Percentiles rank a stretch among this genome's conserved stretches.
These are phyloP conservation scores for Eremomyces bilateralis DNA, from an alignment of 495 filamentous ascomycete species.

Conservation along the genomic window DNA sequence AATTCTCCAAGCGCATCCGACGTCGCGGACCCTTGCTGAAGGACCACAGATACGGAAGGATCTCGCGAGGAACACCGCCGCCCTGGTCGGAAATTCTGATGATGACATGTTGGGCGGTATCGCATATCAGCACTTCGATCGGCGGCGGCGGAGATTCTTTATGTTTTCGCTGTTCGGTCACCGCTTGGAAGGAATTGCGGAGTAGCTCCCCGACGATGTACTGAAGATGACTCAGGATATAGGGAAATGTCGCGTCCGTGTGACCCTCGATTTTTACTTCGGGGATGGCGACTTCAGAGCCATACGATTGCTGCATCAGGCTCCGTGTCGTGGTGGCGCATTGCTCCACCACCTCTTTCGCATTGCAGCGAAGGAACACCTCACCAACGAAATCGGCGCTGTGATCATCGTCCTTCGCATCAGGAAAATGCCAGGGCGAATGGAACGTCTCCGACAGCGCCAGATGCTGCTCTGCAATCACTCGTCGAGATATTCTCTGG, in stretches of 20 bases:
- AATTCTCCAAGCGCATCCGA: conserved; percentile 51
- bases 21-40: conserved; percentile 79
- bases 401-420: conserved; percentile 41
- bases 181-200: conserved; percentile 83
- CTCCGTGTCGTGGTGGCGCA: conserved; percentile 54
- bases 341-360: conserved; percentile 65
- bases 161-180: conserved; percentile 43
- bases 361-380: conserved; percentile 86
- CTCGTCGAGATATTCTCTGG: conserved; percentile 78
- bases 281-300: conserved; percentile 43
- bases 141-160: conserved; percentile 36
- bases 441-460: conserved; percentile 94
- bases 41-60: conserved; percentile 82
- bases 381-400: conserved; percentile 84
- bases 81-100: conserved; percentile 90
- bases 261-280: conserved; percentile 74
- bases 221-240: conserved; percentile 86
- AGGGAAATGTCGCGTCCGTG: conserved; percentile 76
- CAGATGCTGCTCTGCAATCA: conserved; percentile 94
- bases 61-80: conserved; percentile 68
- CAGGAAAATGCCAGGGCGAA: conserved; percentile 75
- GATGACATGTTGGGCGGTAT: conserved; percentile 87
- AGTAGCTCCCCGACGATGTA: conserved; percentile 94
- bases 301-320: conserved; percentile 49
- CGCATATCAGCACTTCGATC: conserved; percentile 85